These are phyloP conservation scores for Pyrus hybrid DNA, from an alignment of 331 rosid species.

Conservation along the genomic window DNA sequence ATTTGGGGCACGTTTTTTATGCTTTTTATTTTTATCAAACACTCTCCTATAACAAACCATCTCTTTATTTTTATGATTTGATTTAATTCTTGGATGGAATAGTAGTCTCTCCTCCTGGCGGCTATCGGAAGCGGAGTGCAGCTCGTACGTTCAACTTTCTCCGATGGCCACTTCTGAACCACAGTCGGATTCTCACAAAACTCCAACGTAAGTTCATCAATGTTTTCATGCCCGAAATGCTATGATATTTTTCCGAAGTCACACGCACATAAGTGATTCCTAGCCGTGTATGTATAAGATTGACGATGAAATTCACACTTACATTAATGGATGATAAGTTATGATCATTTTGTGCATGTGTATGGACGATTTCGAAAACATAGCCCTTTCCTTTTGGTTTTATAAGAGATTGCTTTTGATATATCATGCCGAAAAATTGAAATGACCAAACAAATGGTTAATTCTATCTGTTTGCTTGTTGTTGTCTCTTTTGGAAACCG, in stretches of 20 bases:
- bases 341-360: neutral
- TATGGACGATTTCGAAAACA: too few species aligned
- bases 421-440: neutral
- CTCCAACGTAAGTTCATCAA: neutral
- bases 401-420: too few species aligned
- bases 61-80: neutral
- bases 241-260: neutral
- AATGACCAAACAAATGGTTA: neutral
- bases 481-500: too few species aligned
- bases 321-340: neutral
- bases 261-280: neutral
- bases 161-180: neutral
- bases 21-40: too few species aligned
- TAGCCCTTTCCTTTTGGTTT: too few species aligned
- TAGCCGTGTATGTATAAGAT: neutral
- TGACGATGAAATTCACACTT: neutral
- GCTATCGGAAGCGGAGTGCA: neutral
- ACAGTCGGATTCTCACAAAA: neutral
- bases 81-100: neutral
- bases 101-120: neutral
- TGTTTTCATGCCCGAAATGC: neutral
- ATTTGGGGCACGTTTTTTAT: too few species aligned
- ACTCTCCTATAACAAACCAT: neutral
- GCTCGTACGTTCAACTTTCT: neutral
- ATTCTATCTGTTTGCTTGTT: too few species aligned